Percentiles rank a stretch among this genome's conserved stretches.
These are phyloP conservation scores for Plasmodiophora brassicae DNA, from an alignment of 208 protist species.

Conservation along the genomic window DNA sequence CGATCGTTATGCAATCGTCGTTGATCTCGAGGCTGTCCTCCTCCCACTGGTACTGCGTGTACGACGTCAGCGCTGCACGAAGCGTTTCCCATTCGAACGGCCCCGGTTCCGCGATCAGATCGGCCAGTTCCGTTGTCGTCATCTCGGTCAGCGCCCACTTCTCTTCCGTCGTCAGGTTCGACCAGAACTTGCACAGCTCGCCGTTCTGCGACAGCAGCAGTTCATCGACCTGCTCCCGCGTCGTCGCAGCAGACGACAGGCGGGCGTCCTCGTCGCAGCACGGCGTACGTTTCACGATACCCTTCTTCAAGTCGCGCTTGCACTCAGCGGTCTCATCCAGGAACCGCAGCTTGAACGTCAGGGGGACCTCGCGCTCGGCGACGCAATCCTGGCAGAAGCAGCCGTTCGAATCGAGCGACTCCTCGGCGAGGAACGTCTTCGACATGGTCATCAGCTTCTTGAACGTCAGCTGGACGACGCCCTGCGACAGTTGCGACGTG, in stretches of 20 bases:
- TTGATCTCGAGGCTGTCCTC: slow-evolving; percentile 46
- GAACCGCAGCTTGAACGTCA: slow-evolving; percentile 46
- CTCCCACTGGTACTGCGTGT: slow-evolving; percentile 35
- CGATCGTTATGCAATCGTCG: slow-evolving; percentile 42
- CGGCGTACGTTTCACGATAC: no score
- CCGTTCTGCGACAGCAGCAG: neutral
- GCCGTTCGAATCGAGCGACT: slow-evolving; percentile 1
- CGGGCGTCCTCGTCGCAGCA: neutral
- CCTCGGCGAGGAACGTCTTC: slow-evolving; percentile 41
- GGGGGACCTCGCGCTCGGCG: slow-evolving; percentile 39
- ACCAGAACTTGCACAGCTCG: slow-evolving; percentile 19
- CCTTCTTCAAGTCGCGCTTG: neutral
- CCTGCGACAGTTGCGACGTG: neutral
- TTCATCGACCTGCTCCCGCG: neutral
- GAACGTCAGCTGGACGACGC: slow-evolving; percentile 39
- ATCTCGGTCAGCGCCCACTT: slow-evolving; percentile 38
- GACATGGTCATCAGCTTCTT: slow-evolving; percentile 49
- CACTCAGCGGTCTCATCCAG: slow-evolving; percentile 40
- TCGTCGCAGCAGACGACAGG: neutral
- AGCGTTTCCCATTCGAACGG: neutral
- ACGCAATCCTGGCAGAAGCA: slow-evolving; percentile 47
- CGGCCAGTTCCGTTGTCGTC: slow-evolving; percentile 38
- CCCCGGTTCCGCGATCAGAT: slow-evolving; percentile 28
- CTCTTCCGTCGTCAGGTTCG: slow-evolving; percentile 8
- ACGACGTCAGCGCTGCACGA: neutral